Conservation (phyloP, 441 rosid species). For the Rhodomyrtus psidioides region DNA sequence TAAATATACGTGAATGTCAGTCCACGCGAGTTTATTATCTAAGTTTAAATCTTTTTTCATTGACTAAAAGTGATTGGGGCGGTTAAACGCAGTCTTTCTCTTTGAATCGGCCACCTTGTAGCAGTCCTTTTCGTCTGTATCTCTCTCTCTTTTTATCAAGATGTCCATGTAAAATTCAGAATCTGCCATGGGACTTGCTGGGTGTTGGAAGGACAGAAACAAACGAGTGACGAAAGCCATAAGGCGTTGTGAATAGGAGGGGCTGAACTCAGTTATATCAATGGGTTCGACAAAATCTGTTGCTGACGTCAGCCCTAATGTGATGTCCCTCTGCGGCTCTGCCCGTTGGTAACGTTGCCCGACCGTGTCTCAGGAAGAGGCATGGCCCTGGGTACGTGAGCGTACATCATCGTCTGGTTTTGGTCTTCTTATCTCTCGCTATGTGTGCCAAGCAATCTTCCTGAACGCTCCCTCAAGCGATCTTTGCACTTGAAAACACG, state of each 20-base stretch:
- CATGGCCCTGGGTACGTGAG: neutral
- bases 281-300: neutral
- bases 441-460: neutral
- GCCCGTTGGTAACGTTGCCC: neutral
- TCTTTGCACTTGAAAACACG: neutral
- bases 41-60: neutral
- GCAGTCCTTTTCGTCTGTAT: neutral
- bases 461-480: neutral
- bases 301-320: neutral
- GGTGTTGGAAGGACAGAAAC: neutral
- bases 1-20: neutral
- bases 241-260: neutral
- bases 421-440: neutral
- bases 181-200: neutral
- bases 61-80: neutral
- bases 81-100: neutral
- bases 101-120: neutral
- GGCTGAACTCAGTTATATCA: neutral
- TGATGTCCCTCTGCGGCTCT: neutral
- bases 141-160: neutral
- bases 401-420: neutral
- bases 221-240: neutral
- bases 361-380: neutral
- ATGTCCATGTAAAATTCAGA: neutral
- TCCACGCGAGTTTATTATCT: neutral